Base-by-base conservation (phyloP, 75 land plant genomes). In the Sequoia sempervirens region DNA sequence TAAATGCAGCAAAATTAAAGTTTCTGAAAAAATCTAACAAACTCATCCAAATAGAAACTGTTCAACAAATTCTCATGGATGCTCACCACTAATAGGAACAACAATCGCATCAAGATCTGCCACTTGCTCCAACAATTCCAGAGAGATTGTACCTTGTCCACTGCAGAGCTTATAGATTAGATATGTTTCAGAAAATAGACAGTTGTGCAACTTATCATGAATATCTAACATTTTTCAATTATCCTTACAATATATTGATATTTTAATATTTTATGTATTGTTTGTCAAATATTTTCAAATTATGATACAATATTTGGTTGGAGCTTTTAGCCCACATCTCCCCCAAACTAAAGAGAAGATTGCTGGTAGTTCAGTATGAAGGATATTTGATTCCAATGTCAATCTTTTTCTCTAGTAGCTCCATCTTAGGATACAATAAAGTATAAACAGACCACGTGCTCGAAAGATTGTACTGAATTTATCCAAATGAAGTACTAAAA, bases 11-110 rank as follows among this genome's bases (percentile, higher is more conserved):
- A 70, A 70, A 70, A 32, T 26, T 70, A 11, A 32, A 3, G 2
- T 70, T 28, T 13, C 73, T 32, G 15, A 61, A 23, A 61, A 26
- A 61, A 32, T 32, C 36, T 70, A 32, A 32, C 36, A 30, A 40
- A 45, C 30, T 78, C 50, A 45, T 78, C 30, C 28, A 78, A 78
- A 43, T 26, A 78, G 32, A 78, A 40, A 36, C 23, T 83, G 34
- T 52, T n/a, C 32, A 10, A 80, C n/a, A 69, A 84, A 84, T n/a
- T 34, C 66, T 37, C 8, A 37, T 30, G 26, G 32, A 23, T 64
- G 72, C 93, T 87, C 84, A 96, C 98, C 98, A 87, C 98, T 96
- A 64, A 95, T 93, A 40, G 99, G 99, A 53, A 93, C 97, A 74
- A 96, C 83, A 64, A 96, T 88, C 58, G 91, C 91, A 87, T 96